These are phyloP conservation scores for Erythrophleum ivorense DNA, from an alignment of 331 rosid species.

Conservation along the genomic window DNA sequence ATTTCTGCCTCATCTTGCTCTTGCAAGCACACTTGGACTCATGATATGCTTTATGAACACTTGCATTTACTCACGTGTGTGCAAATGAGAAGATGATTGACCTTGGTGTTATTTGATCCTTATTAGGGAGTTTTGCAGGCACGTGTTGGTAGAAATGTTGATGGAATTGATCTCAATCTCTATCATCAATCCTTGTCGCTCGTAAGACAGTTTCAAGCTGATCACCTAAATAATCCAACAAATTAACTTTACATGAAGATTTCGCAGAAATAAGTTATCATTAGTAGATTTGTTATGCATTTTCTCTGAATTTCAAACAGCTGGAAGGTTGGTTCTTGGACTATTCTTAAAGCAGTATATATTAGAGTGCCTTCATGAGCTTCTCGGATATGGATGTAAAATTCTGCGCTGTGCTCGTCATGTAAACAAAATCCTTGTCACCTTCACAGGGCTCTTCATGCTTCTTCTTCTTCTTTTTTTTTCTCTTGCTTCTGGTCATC, in stretches of 20 bases:
- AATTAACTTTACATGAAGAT: slow-evolving; percentile 24
- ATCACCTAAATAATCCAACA: slow-evolving; percentile 54
- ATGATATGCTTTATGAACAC: slow-evolving; percentile 28
- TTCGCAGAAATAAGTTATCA: not conserved
- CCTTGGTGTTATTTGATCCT: slow-evolving; percentile 32
- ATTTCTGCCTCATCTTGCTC: slow-evolving; percentile 10
- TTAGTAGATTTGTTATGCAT: not conserved
- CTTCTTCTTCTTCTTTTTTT: not conserved
- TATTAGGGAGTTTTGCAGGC: slow-evolving; percentile 51
- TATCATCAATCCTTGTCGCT: slow-evolving; percentile 71
- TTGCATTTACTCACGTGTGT: slow-evolving; percentile 1
- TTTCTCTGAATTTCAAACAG: not conserved
- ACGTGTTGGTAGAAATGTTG: slow-evolving; percentile 76
- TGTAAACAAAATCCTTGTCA: slow-evolving; percentile 25
- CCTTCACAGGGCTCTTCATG: not conserved
- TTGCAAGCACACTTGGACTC: slow-evolving; percentile 24
- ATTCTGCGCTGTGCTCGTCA: not conserved
- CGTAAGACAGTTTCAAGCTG: slow-evolving; percentile 71
- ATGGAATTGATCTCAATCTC: slow-evolving; percentile 87
- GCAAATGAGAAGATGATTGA: slow-evolving; percentile 26
- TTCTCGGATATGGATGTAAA: not conserved
- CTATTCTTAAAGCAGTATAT: not conserved
- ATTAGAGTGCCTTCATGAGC: not conserved
- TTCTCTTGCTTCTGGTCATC: not conserved
- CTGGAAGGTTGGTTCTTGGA: slow-evolving; percentile 25